Percentiles rank a stretch among this genome's conserved stretches.
Conservation (phyloP, 805 yeast species). For the Kodamaea neixiangensis region DNA sequence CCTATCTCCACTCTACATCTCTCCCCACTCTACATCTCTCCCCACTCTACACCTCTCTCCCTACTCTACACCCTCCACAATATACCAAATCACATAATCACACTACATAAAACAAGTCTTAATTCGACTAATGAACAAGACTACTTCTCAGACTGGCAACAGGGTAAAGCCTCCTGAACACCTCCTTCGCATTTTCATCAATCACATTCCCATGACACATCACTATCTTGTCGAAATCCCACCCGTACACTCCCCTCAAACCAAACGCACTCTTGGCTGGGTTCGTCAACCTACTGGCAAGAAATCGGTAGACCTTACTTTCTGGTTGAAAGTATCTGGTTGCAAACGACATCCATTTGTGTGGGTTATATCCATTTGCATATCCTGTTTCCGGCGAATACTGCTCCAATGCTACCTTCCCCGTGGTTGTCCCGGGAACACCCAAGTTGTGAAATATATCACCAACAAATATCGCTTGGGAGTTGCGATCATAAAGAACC, state of each 20-base stretch:
- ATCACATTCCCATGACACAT: constrained; percentile 51
- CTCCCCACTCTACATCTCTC: too few species aligned
- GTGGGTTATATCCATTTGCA: constrained; percentile 14
- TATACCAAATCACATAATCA: too few species aligned
- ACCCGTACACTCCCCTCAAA: constrained; percentile 20
- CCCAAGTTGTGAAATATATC: constrained; percentile 18
- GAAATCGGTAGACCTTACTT: background rate
- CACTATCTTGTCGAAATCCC: constrained; percentile 29
- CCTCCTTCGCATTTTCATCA: constrained; percentile 36
- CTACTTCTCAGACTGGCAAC: background rate
- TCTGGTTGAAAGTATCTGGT: constrained; percentile 10
- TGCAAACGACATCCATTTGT: constrained; percentile 16
- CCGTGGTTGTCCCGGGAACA: constrained; percentile 9
- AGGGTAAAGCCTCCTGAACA: constrained; percentile 21
- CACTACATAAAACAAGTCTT: too few species aligned
- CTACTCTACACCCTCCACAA: too few species aligned
- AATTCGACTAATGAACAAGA: background rate
- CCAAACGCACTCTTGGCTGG: constrained; percentile 18
- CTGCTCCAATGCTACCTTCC: constrained; percentile 15
- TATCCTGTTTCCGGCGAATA: constrained; percentile 16
- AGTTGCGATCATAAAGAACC: constrained; percentile 15
- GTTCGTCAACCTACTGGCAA: background rate
- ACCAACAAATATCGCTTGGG: constrained; percentile 14
- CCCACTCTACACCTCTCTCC: too few species aligned
- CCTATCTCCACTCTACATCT: too few species aligned